A percentile compares a stretch with the other conserved stretches of the same genome.
phyloP scores from a whole-genome alignment of 371 early-diverging fungal species.

The Nosema bombycis region DNA sequence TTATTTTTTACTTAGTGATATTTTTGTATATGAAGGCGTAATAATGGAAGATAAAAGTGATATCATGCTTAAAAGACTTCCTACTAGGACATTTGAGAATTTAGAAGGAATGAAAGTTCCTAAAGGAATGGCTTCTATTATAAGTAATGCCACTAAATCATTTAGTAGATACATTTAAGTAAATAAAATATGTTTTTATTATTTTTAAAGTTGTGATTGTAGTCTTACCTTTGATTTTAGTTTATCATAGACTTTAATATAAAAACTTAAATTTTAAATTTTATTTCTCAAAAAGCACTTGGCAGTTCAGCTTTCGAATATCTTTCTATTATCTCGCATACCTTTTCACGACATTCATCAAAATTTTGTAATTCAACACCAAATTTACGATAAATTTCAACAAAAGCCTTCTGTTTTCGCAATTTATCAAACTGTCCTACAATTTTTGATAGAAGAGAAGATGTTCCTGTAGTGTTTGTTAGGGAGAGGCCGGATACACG shows the following conservation, averaged over 20 bases:
- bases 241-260: not conserved
- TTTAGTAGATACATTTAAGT: slow-evolving; percentile 15
- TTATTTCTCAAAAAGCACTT: not conserved
- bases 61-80: slow-evolving; percentile 43
- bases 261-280: not conserved
- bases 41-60: slow-evolving; percentile 53
- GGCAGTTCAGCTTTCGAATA: slow-evolving; percentile 47
- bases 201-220: not conserved
- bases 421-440: slow-evolving; percentile 88
- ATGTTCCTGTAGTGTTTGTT: slow-evolving; percentile 89
- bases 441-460: slow-evolving; percentile 76
- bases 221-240: not conserved
- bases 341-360: slow-evolving; percentile 57
- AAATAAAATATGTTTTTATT: not conserved
- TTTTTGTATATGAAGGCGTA: slow-evolving; percentile 63
- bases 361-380: slow-evolving; percentile 51
- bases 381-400: slow-evolving; percentile 81
- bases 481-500: slow-evolving; percentile 90
- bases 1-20: slow-evolving; percentile 50
- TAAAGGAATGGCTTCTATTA: slow-evolving; percentile 61
- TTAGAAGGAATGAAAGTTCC: slow-evolving; percentile 61
- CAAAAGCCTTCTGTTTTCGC: slow-evolving; percentile 89
- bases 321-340: slow-evolving; percentile 56
- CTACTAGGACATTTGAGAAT: slow-evolving; percentile 62
- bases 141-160: slow-evolving; percentile 59